Evolutionary conservation across 768 basidiomycete species (phyloP), one percentile per base, ranked within the genome.

Genomic region (Lactarius tabidus): DNA sequence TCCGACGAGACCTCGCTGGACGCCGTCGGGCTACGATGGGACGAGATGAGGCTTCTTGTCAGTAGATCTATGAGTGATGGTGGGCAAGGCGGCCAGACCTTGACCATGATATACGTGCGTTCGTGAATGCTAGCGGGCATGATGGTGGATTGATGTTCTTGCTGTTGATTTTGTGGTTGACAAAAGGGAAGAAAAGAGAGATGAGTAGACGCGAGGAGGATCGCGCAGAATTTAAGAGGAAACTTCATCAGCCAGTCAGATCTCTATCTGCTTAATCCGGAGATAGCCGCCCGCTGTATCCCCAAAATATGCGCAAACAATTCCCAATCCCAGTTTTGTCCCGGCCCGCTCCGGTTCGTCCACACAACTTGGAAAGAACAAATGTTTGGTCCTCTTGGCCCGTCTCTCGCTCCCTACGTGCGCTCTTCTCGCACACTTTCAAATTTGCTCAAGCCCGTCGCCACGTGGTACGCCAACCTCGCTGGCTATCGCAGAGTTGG

Each of bases 91-190:
- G n/a, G 23, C 71, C 73, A 55, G 61, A 88, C 93, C 94, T 98
- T 99, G 89, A 98, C 85, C 96, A 98, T 98, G 84, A 98, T 98
- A 82, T 96, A 98, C 78, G 95, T 96, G 78, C 93, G 93, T 77
- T 98, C 95, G 60, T 70, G 72, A 75, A 78, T 77, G 71, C 10
- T 48, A 15, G 23, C 3, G 38, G 91, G 88, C 89, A 90, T 90
- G 75, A 71, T 77, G 58, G 70, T 68, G 70, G 57, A 51, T 43
- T 35, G 65, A 38, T 61, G 62, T 29, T 69, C 70, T 59, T 65
- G 71, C 59, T 64, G 61, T 52, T 26, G 26, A 23, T 55, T 35
- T 41, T 66, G 67, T 60, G 63, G 57, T n/a, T 61, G 60, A 33
- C 69, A 70, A 74, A 72, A 70, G 70, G 67, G 74, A 71, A 70